Evolutionary conservation across 1,284 basidiomycete genomes (phyloP).

Genomic region (Ustilago trichophora): DNA sequence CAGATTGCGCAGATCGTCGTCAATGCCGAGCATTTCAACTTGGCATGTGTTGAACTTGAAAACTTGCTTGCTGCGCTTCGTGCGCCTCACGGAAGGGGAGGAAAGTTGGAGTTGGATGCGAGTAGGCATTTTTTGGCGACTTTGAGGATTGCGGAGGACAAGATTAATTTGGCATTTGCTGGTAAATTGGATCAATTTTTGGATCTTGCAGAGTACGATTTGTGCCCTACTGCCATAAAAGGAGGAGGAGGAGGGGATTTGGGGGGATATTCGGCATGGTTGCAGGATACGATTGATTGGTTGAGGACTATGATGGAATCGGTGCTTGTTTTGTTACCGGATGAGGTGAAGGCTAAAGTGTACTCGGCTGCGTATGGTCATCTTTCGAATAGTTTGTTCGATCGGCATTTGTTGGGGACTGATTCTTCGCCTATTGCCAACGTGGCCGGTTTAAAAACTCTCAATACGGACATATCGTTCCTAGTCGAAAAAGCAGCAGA

Average conservation of each 20-base stretch:
- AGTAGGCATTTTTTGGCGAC: conserved; percentile 77
- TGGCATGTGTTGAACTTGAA: conserved; percentile 85
- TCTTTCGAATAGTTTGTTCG: conserved; percentile 87
- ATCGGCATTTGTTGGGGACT: conserved; percentile 64
- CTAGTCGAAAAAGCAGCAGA: conserved; percentile 38
- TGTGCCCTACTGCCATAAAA: conserved; percentile 78
- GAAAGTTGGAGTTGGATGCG: conserved; percentile 77
- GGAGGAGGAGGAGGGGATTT: neutral
- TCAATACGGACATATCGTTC: conserved; percentile 46
- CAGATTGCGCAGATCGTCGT: conserved; percentile 94
- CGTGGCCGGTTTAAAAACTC: conserved; percentile 7
- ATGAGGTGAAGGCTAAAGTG: conserved; percentile 83
- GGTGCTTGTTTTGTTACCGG: conserved; percentile 78
- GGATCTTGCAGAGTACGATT: conserved; percentile 91
- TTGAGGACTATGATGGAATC: conserved; percentile 94
- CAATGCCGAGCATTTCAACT: conserved; percentile 90
- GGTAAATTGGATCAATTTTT: conserved; percentile 97
- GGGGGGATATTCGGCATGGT: conserved; percentile 78
- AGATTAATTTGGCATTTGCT: conserved; percentile 83
- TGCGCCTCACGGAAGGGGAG: conserved; percentile 79
- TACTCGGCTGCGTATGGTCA: conserved; percentile 85
- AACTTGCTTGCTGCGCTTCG: conserved; percentile 76
- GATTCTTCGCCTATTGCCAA: conserved; percentile 27
- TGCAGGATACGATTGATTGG: conserved; percentile 95
- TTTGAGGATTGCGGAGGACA: conserved; percentile 76